Conservation (phyloP, 2,329 filamentous ascomycete genomes). For the Alternaria postmessia region DNA sequence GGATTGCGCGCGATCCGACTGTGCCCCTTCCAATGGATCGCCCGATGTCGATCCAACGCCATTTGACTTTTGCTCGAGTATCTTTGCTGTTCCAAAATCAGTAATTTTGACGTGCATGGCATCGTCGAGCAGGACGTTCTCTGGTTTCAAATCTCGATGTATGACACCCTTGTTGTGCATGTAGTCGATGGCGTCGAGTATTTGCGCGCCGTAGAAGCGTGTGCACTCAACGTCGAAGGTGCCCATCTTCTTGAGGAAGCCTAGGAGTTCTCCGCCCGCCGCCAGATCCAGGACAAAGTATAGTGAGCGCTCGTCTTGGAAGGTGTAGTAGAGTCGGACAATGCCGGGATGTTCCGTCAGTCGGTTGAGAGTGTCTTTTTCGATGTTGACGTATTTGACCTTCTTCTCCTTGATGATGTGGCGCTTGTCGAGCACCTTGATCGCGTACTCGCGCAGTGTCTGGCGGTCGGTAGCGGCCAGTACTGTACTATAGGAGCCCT, state of each 20-base stretch:
- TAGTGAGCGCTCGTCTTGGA: constrained; percentile 93
- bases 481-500: constrained; percentile 98
- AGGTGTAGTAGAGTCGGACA: constrained; percentile 96
- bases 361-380: constrained; percentile 96
- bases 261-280: constrained; percentile 88
- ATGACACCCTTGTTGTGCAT: constrained; percentile 98
- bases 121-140: constrained; percentile 93
- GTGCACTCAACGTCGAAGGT: constrained; percentile 97
- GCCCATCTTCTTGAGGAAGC: constrained; percentile 90
- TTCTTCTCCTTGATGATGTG: constrained; percentile 99
- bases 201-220: constrained; percentile 92
- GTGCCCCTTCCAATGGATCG: constrained; percentile 63
- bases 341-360: constrained; percentile 96
- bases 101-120: constrained; percentile 99
- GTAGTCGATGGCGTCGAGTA: constrained; percentile 94
- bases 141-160: constrained; percentile 94
- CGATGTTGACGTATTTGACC: constrained; percentile 99
- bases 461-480: constrained; percentile 91
- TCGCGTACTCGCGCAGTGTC: constrained; percentile 93
- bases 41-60: constrained; percentile 51
- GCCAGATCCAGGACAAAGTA: constrained; percentile 98
- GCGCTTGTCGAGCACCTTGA: constrained; percentile 97
- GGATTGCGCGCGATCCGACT: constrained; percentile 82
- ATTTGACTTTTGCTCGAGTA: constrained; percentile 68
- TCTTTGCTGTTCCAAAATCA: constrained; percentile 97